These are phyloP conservation scores for Talaromyces trachyspermus DNA, from an alignment of 495 filamentous ascomycete species.

Conservation along the genomic window DNA sequence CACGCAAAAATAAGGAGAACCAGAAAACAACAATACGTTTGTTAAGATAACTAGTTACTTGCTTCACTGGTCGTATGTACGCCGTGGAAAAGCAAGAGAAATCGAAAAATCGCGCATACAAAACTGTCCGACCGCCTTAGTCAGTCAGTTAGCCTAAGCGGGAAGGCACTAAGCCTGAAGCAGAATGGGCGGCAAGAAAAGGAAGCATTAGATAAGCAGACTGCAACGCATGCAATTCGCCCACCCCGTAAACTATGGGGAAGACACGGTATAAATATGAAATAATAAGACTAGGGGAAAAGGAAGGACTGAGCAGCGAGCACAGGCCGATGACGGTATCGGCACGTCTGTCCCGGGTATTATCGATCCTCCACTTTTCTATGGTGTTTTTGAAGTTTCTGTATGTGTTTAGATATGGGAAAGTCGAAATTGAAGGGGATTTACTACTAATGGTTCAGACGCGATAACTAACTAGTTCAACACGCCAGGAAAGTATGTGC, in stretches of 20 bases:
- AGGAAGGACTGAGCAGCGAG: too few relatives aligned
- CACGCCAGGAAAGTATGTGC: too few relatives aligned
- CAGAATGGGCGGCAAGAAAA: too few relatives aligned
- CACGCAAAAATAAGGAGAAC: too few relatives aligned
- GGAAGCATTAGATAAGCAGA: too few relatives aligned
- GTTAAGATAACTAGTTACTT: too few relatives aligned
- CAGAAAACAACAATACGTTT: constrained; percentile 3
- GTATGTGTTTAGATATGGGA: not conserved
- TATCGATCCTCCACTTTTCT: not conserved
- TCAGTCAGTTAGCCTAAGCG: not conserved
- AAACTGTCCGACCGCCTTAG: constrained; percentile 4
- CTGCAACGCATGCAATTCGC: too few relatives aligned
- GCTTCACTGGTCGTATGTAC: not conserved
- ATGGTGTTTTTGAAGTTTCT: not conserved
- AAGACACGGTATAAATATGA: not conserved
- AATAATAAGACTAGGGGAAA: too few relatives aligned
- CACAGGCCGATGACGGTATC: not conserved
- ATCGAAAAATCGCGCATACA: constrained; percentile 8
- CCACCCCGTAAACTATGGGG: not conserved
- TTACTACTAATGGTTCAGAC: too few relatives aligned
- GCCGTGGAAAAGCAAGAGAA: not conserved
- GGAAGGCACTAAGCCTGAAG: not conserved
- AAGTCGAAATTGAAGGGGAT: too few relatives aligned
- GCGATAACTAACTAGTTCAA: too few relatives aligned
- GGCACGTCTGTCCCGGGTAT: constrained; percentile 6